A percentile compares a stretch with the other conserved stretches of the same genome.
phyloP scores from a whole-genome alignment of 176 grass and related monocot genomes.

The Oryza coarctata region DNA sequence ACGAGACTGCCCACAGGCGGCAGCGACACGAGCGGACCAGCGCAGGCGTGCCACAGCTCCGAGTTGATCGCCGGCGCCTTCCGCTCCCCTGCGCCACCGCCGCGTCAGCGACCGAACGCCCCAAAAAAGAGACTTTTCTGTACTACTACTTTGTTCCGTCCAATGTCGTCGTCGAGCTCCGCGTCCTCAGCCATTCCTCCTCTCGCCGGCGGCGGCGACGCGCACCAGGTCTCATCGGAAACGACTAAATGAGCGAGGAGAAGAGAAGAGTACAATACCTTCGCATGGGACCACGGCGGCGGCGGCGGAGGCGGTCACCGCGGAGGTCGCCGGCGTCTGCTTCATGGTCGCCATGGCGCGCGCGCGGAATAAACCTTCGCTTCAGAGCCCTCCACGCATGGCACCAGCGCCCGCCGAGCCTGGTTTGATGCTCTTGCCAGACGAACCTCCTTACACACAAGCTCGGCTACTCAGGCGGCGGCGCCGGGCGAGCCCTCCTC shows the following conservation, averaged over 20 bases:
- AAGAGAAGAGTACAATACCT: conserved; percentile 39
- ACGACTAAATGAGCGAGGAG: background rate
- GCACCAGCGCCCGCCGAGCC: background rate
- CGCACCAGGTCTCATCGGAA: background rate
- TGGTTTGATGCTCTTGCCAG: no score
- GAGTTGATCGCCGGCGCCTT: conserved; percentile 79
- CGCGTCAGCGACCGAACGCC: conserved; percentile 20
- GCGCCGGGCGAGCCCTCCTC: conserved; percentile 20
- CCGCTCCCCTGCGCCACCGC: conserved; percentile 54
- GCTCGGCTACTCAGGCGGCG: background rate
- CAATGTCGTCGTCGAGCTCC: background rate
- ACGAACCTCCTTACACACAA: background rate
- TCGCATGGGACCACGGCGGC: conserved; percentile 30
- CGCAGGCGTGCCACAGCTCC: conserved; percentile 97
- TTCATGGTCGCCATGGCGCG: conserved; percentile 33
- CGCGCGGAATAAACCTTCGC: background rate
- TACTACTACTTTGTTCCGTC: background rate
- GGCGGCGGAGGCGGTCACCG: background rate
- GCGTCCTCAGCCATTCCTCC: background rate
- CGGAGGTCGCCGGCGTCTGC: conserved; percentile 39
- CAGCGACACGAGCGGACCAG: conserved; percentile 82
- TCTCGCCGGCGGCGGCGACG: background rate
- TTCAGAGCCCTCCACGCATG: conserved; percentile 27
- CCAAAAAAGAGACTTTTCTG: background rate
- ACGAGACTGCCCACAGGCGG: conserved; percentile 98